These are phyloP conservation scores for Ceratocystis variospora DNA, from an alignment of 2,329 filamentous ascomycete species.

Conservation along the genomic window DNA sequence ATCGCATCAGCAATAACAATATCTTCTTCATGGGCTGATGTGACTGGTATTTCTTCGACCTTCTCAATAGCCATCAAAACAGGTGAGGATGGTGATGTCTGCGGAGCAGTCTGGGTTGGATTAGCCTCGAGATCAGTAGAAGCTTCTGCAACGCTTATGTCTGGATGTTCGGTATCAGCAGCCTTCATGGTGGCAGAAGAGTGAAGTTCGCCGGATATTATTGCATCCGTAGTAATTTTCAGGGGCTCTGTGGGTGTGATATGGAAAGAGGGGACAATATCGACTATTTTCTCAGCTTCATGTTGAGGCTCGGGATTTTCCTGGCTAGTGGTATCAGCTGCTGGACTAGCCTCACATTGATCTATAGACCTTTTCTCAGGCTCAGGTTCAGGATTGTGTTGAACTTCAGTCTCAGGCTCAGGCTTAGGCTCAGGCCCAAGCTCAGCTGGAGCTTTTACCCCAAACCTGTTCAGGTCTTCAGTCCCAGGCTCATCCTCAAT, in stretches of 20 bases:
- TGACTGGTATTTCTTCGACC: not conserved
- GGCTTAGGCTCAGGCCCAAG: not conserved
- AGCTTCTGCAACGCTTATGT: not conserved
- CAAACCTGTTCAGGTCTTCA: not conserved
- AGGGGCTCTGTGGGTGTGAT: not conserved
- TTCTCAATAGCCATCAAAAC: conserved; percentile 3
- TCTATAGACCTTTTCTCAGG: not conserved
- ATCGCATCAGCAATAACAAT: conserved; percentile 10
- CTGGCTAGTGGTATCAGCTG: not conserved
- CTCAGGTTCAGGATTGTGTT: not conserved
- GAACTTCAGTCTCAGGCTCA: not conserved
- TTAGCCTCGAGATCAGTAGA: not conserved
- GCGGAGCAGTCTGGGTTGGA: not conserved
- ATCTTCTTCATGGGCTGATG: conserved; percentile 4
- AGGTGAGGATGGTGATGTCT: not conserved
- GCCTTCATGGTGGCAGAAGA: not conserved
- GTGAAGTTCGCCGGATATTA: not conserved
- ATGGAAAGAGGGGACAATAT: not conserved
- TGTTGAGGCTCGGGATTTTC: not conserved
- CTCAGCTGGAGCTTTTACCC: not conserved
- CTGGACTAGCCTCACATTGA: not conserved
- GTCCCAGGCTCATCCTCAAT: not conserved
- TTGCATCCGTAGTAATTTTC: not conserved
- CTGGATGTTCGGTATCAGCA: not conserved
- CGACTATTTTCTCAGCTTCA: not conserved